A percentile compares a stretch with the other conserved stretches of the same genome.
These are phyloP conservation scores for Alloteropsis semialata DNA, from an alignment of 176 grass and related monocot species.

Conservation along the genomic window DNA sequence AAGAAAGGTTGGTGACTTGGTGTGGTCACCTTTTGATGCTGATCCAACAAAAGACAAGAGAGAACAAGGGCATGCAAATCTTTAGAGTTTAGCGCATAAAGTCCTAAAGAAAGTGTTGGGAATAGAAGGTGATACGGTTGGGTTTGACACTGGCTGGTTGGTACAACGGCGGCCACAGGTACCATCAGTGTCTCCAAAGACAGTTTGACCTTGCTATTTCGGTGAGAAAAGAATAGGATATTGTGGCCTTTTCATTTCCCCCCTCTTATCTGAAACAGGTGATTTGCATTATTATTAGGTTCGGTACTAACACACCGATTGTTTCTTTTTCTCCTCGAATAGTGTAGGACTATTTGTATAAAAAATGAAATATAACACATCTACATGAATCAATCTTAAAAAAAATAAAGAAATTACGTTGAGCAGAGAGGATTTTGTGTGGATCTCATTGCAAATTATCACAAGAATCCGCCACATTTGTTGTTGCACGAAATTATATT, in stretches of 20 bases:
- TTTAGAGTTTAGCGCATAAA: conserved; percentile 33
- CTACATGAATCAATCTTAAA: no score
- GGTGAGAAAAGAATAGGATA: background rate
- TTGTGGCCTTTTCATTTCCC: background rate
- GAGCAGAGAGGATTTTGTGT: no score
- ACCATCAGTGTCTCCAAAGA: conserved; percentile 13
- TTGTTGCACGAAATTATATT: no score
- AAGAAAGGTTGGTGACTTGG: background rate
- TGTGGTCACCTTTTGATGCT: background rate
- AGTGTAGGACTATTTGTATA: background rate
- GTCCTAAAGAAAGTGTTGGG: conserved; percentile 15
- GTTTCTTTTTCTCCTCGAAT: no score
- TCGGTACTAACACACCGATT: background rate
- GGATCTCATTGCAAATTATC: no score
- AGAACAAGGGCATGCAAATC: conserved; percentile 4
- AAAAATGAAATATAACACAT: background rate
- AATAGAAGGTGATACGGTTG: background rate
- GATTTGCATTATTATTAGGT: background rate
- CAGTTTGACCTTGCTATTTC: conserved; percentile 49
- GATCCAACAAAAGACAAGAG: conserved; percentile 32
- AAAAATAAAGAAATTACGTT: no score
- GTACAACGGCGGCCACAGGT: background rate
- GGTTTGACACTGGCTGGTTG: conserved; percentile 20
- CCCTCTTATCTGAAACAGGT: no score
- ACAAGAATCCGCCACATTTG: no score